phyloP scores from a whole-genome alignment of 768 basidiomycete genomes.

The Psilocybe cubensis region DNA sequence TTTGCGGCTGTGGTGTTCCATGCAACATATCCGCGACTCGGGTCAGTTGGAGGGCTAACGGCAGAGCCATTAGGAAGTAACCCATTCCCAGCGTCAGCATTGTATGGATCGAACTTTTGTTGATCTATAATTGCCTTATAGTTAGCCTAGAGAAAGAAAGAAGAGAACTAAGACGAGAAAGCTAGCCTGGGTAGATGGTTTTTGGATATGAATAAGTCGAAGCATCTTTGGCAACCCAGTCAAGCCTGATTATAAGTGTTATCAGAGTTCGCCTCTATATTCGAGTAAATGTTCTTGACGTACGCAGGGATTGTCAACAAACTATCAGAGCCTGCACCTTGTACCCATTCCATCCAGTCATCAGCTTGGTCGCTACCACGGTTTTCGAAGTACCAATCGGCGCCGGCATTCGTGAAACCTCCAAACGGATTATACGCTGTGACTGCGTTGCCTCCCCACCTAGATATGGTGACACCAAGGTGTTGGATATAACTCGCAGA shows the following conservation, averaged over 20 bases:
- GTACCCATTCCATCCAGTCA: slow-evolving; percentile 52
- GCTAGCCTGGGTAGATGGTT: slow-evolving; percentile 45
- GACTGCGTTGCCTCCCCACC: slow-evolving; percentile 60
- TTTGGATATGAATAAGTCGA: slow-evolving; percentile 56
- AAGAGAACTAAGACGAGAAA: no score
- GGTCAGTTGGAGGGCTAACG: slow-evolving; percentile 39
- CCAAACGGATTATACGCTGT: slow-evolving; percentile 57
- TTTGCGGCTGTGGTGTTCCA: slow-evolving; percentile 53
- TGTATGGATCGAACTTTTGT: slow-evolving; percentile 48
- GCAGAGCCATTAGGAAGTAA: slow-evolving; percentile 49
- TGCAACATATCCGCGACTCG: slow-evolving; percentile 40
- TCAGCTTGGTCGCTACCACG: slow-evolving; percentile 46
- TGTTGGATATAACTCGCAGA: slow-evolving; percentile 46
- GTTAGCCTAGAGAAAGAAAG: not conserved
- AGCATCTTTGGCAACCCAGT: slow-evolving; percentile 59
- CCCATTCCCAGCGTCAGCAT: slow-evolving; percentile 53
- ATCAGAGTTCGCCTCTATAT: no score
- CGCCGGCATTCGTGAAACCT: slow-evolving; percentile 55
- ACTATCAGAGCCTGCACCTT: slow-evolving; percentile 44
- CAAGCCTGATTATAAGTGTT: slow-evolving; percentile 37
- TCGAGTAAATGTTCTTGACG: no score
- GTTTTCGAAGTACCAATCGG: slow-evolving; percentile 62
- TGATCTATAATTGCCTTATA: slow-evolving; percentile 36
- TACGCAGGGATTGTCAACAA: slow-evolving; percentile 56
- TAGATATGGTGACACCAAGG: slow-evolving; percentile 51